A percentile compares a stretch with the other conserved stretches of the same genome.
phyloP scores from a whole-genome alignment of 495 filamentous ascomycete genomes.

The Penicillium arizonense region DNA sequence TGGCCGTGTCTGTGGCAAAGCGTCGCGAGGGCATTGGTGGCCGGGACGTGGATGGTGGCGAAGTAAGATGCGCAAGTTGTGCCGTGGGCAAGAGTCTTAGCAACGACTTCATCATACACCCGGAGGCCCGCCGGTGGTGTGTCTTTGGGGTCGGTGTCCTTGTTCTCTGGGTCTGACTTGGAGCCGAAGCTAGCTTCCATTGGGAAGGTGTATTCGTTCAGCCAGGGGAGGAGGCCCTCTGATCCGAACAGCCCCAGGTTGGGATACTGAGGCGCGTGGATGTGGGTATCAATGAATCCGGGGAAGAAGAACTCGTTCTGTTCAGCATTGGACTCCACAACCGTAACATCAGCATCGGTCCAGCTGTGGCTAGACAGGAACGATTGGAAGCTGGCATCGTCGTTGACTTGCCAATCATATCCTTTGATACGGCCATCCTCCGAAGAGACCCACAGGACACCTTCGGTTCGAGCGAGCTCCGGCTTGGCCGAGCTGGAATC shows the following conservation, averaged over 20 bases:
- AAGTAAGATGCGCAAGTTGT: slow-evolving; percentile 92
- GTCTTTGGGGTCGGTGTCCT: slow-evolving; percentile 13
- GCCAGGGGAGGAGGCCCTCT: slow-evolving; percentile 85
- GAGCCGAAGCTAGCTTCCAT: slow-evolving; percentile 69
- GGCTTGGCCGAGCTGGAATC: slow-evolving; percentile 18
- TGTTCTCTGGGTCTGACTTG: slow-evolving; percentile 13
- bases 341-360: slow-evolving; percentile 20
- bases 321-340: slow-evolving; percentile 33
- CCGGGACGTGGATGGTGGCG: slow-evolving; percentile 76
- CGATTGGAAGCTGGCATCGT: slow-evolving; percentile 37
- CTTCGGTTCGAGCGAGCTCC: slow-evolving; percentile 40
- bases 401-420: slow-evolving; percentile 32
- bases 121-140: slow-evolving; percentile 46
- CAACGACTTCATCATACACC: slow-evolving; percentile 72
- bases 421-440: slow-evolving; percentile 59
- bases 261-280: slow-evolving; percentile 92
- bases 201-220: slow-evolving; percentile 93
- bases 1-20: slow-evolving; percentile 76
- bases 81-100: slow-evolving; percentile 78
- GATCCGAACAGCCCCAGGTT: slow-evolving; percentile 91
- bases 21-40: slow-evolving; percentile 85
- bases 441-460: slow-evolving; percentile 64
- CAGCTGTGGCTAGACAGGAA: slow-evolving; percentile 48
- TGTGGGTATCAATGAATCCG: slow-evolving; percentile 93
- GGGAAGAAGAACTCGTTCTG: slow-evolving; percentile 80